Evolutionary conservation across 306 rosid species (phyloP), one percentile per base, ranked within the genome.

Genomic region (Hylodesmum podocarpum): DNA sequence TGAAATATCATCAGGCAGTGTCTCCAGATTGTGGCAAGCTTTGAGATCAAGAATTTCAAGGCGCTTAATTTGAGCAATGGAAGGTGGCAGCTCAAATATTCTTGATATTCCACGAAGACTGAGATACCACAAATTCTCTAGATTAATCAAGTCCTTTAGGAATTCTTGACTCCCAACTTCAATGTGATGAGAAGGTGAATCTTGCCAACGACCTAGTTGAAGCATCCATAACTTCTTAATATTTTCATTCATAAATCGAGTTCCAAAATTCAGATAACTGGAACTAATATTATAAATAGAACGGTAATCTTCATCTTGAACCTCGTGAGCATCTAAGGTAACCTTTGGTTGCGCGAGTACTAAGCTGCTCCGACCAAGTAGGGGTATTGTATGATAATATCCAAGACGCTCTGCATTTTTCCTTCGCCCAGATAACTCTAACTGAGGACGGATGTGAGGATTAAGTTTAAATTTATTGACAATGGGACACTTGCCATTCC

Each of bases 1-100:
- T 11, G 47, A 36, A 50, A 86, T 78, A 12, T 78, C 66, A 1
- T 13, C 0, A 5, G 88, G 88, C 71, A 85, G 18, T 0, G 16
- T 69, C 57, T 85, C 80, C 0, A 85, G 61, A 54, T 72, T 78
- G 50, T 57, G 62, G 58, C 82, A 78, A 0, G 82, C 76, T 33
- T 57, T 69, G 25, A 77, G 81, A n/a, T 77, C 81, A 1, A 75
- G 72, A 36, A 75, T 75, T 47, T 63, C 51, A 1, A 75, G 64
- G 28, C 40, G 21, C 18, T 19, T 12, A 16, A 62, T 72, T 16
- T 33, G 37, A 8, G 13, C 33, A 0, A 75, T 33, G 51, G 72
- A 63, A 14, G n/a, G 4, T 1, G 72, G 72, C 11, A 75, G 49
- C 16, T 5, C 0, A 19, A 9, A 4, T 1, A 75, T 62, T 34